Evolutionary conservation across 441 rosid genomes (phyloP).

Genomic region (Biscutella laevigata): DNA sequence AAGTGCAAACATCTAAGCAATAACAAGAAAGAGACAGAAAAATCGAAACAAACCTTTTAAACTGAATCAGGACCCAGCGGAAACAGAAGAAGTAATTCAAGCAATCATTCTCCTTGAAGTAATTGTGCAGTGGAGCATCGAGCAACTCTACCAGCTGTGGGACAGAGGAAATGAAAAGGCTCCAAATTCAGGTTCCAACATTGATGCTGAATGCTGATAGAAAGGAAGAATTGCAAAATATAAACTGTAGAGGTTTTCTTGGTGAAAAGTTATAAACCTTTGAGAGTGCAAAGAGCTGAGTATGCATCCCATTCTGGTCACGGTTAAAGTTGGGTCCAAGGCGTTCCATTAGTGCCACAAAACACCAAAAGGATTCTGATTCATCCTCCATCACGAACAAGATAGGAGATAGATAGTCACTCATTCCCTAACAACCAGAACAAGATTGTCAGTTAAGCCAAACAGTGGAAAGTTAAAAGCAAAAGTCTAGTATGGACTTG

Average conservation of each 20-base stretch:
- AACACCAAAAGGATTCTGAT: constrained; percentile 96
- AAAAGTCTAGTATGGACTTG: constrained; percentile 5
- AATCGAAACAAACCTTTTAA: constrained; percentile 61
- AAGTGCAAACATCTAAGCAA: not conserved
- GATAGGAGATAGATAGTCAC: constrained; percentile 85
- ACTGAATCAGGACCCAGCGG: constrained; percentile 96
- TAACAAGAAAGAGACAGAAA: constrained; percentile 8
- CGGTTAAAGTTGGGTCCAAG: constrained; percentile 98
- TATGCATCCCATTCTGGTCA: constrained; percentile 96
- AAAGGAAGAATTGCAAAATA: not conserved
- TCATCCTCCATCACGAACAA: constrained; percentile 85
- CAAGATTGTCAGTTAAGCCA: not conserved
- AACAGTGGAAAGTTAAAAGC: not conserved
- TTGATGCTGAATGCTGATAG: not conserved
- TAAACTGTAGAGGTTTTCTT: not conserved
- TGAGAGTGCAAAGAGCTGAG: constrained; percentile 89
- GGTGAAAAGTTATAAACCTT: constrained; percentile 44
- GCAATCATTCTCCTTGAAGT: constrained; percentile 89
- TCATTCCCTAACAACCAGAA: constrained; percentile 70
- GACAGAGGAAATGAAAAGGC: constrained; percentile 9
- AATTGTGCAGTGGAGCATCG: constrained; percentile 78
- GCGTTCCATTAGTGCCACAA: constrained; percentile 84
- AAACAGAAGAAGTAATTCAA: constrained; percentile 98
- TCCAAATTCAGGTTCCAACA: constrained; percentile 14
- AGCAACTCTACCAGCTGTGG: constrained; percentile 90